Evolutionary conservation across 352 stramenopile species (phyloP).

Genomic region (Globisporangium irregulare): DNA sequence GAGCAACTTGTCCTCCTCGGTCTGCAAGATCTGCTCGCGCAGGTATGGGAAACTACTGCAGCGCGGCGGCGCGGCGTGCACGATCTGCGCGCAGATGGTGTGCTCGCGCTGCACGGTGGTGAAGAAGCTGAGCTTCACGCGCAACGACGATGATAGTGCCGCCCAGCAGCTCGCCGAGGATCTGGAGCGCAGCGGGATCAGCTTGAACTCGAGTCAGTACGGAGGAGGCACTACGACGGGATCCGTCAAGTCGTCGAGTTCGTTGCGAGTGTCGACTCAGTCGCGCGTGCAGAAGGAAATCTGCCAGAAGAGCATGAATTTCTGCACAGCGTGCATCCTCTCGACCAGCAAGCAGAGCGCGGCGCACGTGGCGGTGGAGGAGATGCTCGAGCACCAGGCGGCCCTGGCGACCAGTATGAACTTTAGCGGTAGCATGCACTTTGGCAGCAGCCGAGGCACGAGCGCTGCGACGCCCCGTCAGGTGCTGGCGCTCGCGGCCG

Average conservation of each 20-base stretch:
- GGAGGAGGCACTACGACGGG: not conserved
- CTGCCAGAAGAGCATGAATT: constrained; percentile 42
- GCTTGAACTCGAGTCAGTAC: not conserved
- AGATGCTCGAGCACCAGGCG: constrained; percentile 23
- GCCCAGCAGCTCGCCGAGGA: constrained; percentile 1
- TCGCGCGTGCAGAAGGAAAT: constrained; percentile 25
- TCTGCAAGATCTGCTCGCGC: constrained; percentile 17
- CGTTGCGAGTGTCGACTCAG: not conserved
- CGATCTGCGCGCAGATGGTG: constrained; percentile 34
- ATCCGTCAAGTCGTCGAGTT: constrained; percentile 7
- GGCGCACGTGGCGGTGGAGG: constrained; percentile 38
- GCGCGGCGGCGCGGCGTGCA: constrained; percentile 27
- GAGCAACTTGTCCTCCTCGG: not conserved
- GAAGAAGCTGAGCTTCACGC: constrained; percentile 51
- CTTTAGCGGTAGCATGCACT: not conserved
- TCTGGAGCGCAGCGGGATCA: constrained; percentile 13
- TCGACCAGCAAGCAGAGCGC: constrained; percentile 37
- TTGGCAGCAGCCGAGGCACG: not conserved
- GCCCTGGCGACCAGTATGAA: not conserved
- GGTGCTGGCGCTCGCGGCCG: constrained; percentile 9
- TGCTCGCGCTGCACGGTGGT: constrained; percentile 40
- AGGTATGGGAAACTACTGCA: constrained; percentile 23
- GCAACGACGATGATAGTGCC: constrained; percentile 9
- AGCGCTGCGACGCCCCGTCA: constrained; percentile 13
- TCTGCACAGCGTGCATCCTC: constrained; percentile 48